phyloP scores from a whole-genome alignment of 1,139 yeast genomes.

The Hansenula lynferdii region DNA sequence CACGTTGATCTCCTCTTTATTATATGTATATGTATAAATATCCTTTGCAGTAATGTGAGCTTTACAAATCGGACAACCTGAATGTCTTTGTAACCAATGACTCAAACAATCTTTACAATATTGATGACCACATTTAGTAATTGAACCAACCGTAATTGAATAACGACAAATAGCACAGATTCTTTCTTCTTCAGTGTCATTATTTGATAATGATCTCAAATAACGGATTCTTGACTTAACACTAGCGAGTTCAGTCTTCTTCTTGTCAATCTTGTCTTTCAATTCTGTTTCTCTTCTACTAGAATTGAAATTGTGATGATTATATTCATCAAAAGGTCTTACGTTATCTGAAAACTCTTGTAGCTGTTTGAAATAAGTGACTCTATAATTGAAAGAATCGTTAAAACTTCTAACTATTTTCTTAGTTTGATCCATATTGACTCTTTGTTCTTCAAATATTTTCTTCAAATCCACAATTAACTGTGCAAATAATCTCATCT shows the following conservation, averaged over 20 bases:
- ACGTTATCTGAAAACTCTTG: conserved; percentile 75
- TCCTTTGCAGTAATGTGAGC: conserved; percentile 36
- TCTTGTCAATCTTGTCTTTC: conserved; percentile 12
- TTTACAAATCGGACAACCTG: conserved; percentile 79
- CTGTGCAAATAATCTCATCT: conserved; percentile 3
- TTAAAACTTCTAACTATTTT: conserved; percentile 52
- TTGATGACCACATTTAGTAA: conserved; percentile 87
- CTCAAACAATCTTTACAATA: conserved; percentile 75
- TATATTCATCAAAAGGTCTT: conserved; percentile 18
- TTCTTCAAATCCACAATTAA: conserved; percentile 25
- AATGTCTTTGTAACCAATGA: conserved; percentile 59
- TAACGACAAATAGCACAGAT: conserved; percentile 77
- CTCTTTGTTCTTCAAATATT: conserved; percentile 39
- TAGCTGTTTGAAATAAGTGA: conserved; percentile 76
- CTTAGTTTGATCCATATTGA: conserved; percentile 35
- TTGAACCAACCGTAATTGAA: conserved; percentile 64
- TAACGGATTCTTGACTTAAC: conserved; percentile 56
- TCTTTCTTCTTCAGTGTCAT: conserved; percentile 29
- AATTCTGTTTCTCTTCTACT: neutral
- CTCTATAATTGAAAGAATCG: conserved; percentile 67
- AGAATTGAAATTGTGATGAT: conserved; percentile 6
- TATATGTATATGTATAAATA: conserved; percentile 46
- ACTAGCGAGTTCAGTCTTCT: conserved; percentile 29
- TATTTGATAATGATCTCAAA: conserved; percentile 44
- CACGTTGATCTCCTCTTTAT: conserved; percentile 15